Conservation (phyloP, 116 monocot species). For the Phalaenopsis hybrid region DNA sequence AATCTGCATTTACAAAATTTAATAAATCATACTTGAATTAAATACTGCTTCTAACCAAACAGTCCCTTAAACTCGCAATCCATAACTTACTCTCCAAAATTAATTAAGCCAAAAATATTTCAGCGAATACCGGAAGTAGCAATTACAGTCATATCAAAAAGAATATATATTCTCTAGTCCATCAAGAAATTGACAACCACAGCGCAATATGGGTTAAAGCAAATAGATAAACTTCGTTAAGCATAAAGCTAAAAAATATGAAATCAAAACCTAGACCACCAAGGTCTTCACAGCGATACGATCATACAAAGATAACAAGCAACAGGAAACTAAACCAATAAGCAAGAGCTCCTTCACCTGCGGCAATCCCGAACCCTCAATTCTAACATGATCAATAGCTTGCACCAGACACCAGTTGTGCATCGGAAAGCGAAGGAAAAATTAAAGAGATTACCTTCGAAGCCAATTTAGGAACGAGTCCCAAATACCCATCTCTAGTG, state of each 20-base stretch:
- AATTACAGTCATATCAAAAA: not conserved
- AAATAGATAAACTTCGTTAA: not conserved
- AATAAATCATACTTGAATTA: too few relatives aligned
- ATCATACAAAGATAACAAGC: not conserved
- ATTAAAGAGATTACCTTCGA: slow-evolving; percentile 33
- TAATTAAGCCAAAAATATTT: not conserved
- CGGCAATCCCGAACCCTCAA: not conserved
- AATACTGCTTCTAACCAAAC: too few relatives aligned
- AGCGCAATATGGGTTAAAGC: not conserved
- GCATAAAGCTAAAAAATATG: not conserved
- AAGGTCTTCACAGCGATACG: not conserved
- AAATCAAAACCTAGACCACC: not conserved
- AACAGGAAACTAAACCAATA: not conserved
- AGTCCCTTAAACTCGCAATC: not conserved
- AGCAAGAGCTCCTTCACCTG: not conserved
- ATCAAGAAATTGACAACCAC: not conserved
- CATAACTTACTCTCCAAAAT: not conserved
- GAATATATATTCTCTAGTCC: not conserved
- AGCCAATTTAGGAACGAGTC: slow-evolving; percentile 65
- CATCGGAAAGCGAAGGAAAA: not conserved
- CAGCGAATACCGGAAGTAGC: not conserved
- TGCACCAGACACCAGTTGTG: not conserved
- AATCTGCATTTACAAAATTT: too few relatives aligned
- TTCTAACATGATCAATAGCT: not conserved
- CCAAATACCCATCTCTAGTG: slow-evolving; percentile 44